A percentile compares a stretch with the other conserved stretches of the same genome.
phyloP scores from a whole-genome alignment of 129 eudicot genomes.

The Helichrysum umbraculigerum region DNA sequence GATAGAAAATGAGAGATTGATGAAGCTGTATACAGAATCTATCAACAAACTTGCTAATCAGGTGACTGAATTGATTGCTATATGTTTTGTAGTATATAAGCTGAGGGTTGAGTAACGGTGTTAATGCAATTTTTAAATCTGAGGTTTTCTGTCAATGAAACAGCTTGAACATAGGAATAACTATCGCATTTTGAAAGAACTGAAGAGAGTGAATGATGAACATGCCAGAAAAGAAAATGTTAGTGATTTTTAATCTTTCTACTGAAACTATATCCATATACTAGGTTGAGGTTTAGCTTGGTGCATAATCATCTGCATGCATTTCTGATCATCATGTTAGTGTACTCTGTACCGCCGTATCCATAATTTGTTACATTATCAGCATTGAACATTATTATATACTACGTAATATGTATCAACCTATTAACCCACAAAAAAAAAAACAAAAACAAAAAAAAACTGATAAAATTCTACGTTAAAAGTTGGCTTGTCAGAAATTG shows the following conservation, averaged over 20 bases:
- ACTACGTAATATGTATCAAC: neutral
- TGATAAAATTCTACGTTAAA: neutral
- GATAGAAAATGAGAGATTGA: conserved; percentile 60
- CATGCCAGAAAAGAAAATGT: conserved; percentile 46
- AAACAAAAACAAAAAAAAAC: too few relatives aligned
- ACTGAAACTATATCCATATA: neutral
- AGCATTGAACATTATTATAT: neutral
- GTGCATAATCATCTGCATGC: conserved; percentile 17
- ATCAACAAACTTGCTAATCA: conserved; percentile 53
- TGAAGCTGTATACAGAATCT: conserved; percentile 45
- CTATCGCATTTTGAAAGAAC: conserved; percentile 50
- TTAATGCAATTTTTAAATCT: neutral
- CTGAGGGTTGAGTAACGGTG: conserved; percentile 11
- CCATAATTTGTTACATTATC: neutral
- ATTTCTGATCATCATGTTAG: neutral
- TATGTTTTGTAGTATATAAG: conserved; percentile 13
- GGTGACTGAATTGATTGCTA: conserved; percentile 29
- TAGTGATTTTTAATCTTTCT: conserved; percentile 24
- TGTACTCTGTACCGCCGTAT: too few relatives aligned
- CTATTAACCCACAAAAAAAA: neutral
- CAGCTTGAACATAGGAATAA: conserved; percentile 52
- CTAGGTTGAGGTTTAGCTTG: neutral
- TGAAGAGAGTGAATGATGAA: conserved; percentile 46
- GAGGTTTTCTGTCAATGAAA: conserved; percentile 6
- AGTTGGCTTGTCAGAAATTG: neutral